Conservation (phyloP, 2,329 filamentous ascomycete species). For the Sclerotinia borealis region DNA sequence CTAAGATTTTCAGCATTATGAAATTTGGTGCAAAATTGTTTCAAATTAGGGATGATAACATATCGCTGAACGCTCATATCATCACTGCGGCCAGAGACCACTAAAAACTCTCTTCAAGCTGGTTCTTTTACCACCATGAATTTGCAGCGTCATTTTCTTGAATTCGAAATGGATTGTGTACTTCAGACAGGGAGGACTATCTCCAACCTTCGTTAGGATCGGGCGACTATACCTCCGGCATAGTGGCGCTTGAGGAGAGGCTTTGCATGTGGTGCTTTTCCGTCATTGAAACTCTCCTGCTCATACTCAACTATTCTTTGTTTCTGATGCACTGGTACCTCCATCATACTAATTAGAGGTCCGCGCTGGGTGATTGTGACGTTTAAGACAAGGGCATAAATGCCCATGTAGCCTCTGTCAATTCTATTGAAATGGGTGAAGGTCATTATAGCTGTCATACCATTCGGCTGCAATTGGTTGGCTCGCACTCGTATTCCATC, state of each 20-base stretch:
- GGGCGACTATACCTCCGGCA: background rate
- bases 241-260: background rate
- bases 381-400: background rate
- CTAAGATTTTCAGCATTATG: no score
- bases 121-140: background rate
- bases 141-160: background rate
- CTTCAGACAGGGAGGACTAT: background rate
- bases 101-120: background rate
- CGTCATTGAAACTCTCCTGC: background rate
- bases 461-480: background rate
- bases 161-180: background rate
- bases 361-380: background rate
- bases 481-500: background rate
- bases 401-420: background rate
- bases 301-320: background rate
- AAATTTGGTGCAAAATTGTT: background rate
- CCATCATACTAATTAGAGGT: background rate
- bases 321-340: background rate
- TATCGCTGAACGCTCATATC: background rate
- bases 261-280: background rate
- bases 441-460: background rate
- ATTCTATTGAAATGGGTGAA: background rate
- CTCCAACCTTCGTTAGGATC: background rate
- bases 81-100: background rate
- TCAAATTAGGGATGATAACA: background rate